These are phyloP conservation scores for Monosporascus sp. DNA, from an alignment of 2,329 filamentous ascomycete species.

Conservation along the genomic window DNA sequence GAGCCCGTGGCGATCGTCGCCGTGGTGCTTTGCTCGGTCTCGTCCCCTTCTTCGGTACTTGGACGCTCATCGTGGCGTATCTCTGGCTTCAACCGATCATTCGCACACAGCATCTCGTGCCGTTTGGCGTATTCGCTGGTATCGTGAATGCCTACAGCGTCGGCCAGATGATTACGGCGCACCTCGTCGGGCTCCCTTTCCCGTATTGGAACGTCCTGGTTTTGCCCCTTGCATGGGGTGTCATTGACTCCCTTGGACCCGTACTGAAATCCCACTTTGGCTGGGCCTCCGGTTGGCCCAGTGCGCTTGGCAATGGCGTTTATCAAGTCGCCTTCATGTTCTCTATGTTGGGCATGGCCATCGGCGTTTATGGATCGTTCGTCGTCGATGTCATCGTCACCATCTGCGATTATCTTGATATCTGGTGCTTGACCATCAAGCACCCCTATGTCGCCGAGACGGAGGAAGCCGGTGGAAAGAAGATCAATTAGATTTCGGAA, in stretches of 20 bases:
- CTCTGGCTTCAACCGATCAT: slow-evolving; percentile 81
- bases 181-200: slow-evolving; percentile 82
- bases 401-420: slow-evolving; percentile 96
- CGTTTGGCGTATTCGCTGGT: slow-evolving; percentile 84
- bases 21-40: slow-evolving; percentile 77
- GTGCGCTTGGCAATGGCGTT: slow-evolving; percentile 65
- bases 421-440: slow-evolving; percentile 98
- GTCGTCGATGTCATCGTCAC: slow-evolving; percentile 95
- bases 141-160: slow-evolving; percentile 93
- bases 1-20: slow-evolving; percentile 65
- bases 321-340: slow-evolving; percentile 93
- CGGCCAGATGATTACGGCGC: slow-evolving; percentile 91
- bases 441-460: slow-evolving; percentile 55
- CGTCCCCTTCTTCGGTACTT: slow-evolving; percentile 71
- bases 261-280: slow-evolving; percentile 52
- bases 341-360: slow-evolving; percentile 72
- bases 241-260: slow-evolving; percentile 76
- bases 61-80: slow-evolving; percentile 73
- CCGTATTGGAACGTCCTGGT: slow-evolving; percentile 86
- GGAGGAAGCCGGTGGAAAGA: slow-evolving; percentile 35
- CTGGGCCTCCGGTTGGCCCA: slow-evolving; percentile 68
- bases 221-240: slow-evolving; percentile 70
- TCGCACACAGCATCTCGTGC: slow-evolving; percentile 75
- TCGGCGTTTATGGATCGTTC: slow-evolving; percentile 96
- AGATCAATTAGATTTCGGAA: slow-evolving; percentile 21